Evolutionary conservation across 495 filamentous ascomycete species (phyloP), one percentile per base, ranked within the genome.

Genomic region (Chaetomium fimeti): DNA sequence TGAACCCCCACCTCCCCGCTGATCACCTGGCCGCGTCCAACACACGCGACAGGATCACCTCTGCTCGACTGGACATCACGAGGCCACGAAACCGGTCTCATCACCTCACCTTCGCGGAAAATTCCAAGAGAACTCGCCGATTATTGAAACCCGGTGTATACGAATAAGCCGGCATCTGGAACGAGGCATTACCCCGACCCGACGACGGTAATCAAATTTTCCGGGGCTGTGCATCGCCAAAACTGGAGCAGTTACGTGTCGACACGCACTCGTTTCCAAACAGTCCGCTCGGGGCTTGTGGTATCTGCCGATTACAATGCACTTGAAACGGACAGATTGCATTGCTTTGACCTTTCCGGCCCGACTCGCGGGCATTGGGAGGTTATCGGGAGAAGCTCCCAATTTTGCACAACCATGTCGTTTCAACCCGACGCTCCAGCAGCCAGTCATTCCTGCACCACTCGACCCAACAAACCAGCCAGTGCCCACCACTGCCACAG

Each of bases 371-470:
- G 15, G 13, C 2, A 47, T 59, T 9, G 42, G 56, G 16, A 42
- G 20, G 15, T 13, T 5, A 47, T 59, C 13, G 42, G 56, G 22
- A 38, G 22, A 8, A 5, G 55, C 12, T 2, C 8, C 20, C 22
- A 5, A 15, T 11, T 12, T 7, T n/a, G 8, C 22, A 25, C 55
- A 58, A 38, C 20, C 32, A 9, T 9, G 32, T 42, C 29, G 60
- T 62, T 55, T 62, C 60, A 54, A 27, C 60, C 49, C 49, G 25
- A 20, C 0, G 36, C 60, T 28, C 18, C 54, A 49, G 49, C 48
- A 62, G 38, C 60, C 60, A 52, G 49, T 54, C 48, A 24, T 54
- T 54, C 60, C 16, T 22, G 38, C 45, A 38, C 38, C 15, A 43
- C 49, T 36, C 22, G 36, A 53, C 28, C 60, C 6, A 4, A 45